Base-by-base conservation (phyloP, 257 asterid genomes). In the Plantago major region DNA sequence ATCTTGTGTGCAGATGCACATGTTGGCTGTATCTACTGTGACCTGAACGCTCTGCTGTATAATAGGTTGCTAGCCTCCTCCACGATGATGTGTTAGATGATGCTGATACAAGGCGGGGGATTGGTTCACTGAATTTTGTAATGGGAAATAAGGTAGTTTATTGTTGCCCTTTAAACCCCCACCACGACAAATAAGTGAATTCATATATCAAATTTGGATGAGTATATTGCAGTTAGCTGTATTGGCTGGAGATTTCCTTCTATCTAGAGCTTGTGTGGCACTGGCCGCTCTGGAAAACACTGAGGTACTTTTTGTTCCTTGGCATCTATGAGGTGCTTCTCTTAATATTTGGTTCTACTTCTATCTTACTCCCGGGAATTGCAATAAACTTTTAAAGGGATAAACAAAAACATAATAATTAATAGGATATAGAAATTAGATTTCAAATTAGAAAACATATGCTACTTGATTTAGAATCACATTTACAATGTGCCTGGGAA, bases 61-160 rank as follows among this genome's bases (percentile, higher is more conserved):
- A 28, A 38, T 74, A 93, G 97, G 97, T 93, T 67, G 97, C 99
- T 42, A 93, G 99, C 80, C 95, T 93, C 78, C 99, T 93, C 62
- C 99, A 93, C 73, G 99, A 93, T 75, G 99, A 93, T 51, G 96
- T 93, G 70, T 73, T 93, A 80, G 99, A 89, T 83, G 99, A 93
- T 73, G 99, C 99, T 62, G 96, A 89, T 60, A 87, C 96, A 14
- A 85, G 97, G 75, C 77, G 97, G 40, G 99, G 99, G 48, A 78
- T 93, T 42, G 86, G 88, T 68, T 89, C 99, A 15, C 71, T 89
- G 71, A 93, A 93, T 70, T 84, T 60, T 71, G 88, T 85, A 51
- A 83, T 93, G 99, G 97, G 99, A 68, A 89, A 89, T 74, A 93
- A 92, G 97, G 99, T 92, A 76, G 44, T 17, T 53, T 47, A 26